Evolutionary conservation across 2,329 filamentous ascomycete genomes (phyloP), one percentile per base, ranked within the genome.

Genomic region (Escovopsis sp.): DNA sequence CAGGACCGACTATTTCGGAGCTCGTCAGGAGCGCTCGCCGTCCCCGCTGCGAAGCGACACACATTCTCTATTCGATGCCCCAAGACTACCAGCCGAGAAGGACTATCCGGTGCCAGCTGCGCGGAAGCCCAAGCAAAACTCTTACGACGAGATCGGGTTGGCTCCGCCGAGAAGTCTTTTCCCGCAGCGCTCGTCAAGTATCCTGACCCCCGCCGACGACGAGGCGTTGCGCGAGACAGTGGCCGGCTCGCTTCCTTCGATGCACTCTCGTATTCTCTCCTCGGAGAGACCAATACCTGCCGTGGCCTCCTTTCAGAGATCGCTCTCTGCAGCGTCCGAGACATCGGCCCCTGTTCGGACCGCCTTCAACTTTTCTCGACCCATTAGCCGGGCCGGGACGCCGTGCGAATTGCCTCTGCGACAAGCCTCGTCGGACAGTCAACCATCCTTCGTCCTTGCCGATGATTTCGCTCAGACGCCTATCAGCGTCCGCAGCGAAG

Each of bases 361-460:
- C 1, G 77, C 83, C 0, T 89, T 93, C 63, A 96, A 98, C 61
- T 96, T 96, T 59, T 96, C 91, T 1, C 75, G 91, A 35, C 91
- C 91, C 0, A 64, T 94, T 46, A 95, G 89, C 59, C 72, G 81
- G 55, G 74, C 78, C 45, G 77, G 76, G 46, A 78, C 72, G 11
- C 74, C 75, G 13, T 63, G 54, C 50, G 74, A 81, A n/a, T 58
- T 64, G 35, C 76, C 77, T 38, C 67, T 69, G 9, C 67, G 77
- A 31, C 76, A 82, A 54, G 67, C 74, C 7, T 81, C 79, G 15
- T 76, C 71, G 5, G 79, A 84, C 51, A 82, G 77, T 52, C 78
- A 82, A 46, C 71, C 72, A 0, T 79, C 76, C 4, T 72, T 81
- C 43, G 60, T 74, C 27, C 65, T 79, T 39, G 68, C 71, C 6